Evolutionary conservation across 2,329 filamentous ascomycete species (phyloP), one percentile per base, ranked within the genome.

Genomic region (Phaeosphaeriaceae sp.): DNA sequence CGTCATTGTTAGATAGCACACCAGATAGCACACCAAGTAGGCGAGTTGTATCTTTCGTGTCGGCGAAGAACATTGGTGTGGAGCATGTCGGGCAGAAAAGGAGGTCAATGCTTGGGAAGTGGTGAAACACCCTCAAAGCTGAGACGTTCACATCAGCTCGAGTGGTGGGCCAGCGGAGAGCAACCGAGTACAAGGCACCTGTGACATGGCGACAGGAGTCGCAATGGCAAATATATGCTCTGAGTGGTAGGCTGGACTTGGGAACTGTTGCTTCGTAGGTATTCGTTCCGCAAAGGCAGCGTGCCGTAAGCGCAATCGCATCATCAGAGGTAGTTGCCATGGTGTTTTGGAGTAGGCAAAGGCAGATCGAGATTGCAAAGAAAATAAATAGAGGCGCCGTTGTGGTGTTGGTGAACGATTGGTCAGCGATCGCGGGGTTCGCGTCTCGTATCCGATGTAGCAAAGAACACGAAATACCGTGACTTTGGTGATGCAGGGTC

Each of bases 141-240:
- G 69, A 69, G 15, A 60, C 47, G 42, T 69, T 61, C 49, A 79
- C 71, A 7, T 74, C 68, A 20, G 68, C 60, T 7, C 58, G 58
- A 46, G 70, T 63, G 41, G 74, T 74, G 3, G 76, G 78, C 82
- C 82, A 84, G 2, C 54, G 31, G 1, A 70, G 52, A n/a, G 69
- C 68, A 21, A 66, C 69, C 20, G 69, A 74, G 69, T 82, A 81
- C 21, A 83, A 68, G 5, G 68, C 77, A 21, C 83, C 83, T 0
- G 79, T 81, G 2, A 72, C 36, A 54, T 80, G 82, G 1, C 83
- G 79, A 65, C 84, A 85, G 2, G 82, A 84, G 19, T 70, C 71
- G 73, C 83, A 85, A 71, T 85, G 83, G 63, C 84, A 85, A 54
- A 72, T 74, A 6, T 68, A 67, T 0, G 74, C 80, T 42, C 70